Evolutionary conservation across 192 early-diverging fungal genomes (phyloP).

Genomic region (Gonapodya prolifera): DNA sequence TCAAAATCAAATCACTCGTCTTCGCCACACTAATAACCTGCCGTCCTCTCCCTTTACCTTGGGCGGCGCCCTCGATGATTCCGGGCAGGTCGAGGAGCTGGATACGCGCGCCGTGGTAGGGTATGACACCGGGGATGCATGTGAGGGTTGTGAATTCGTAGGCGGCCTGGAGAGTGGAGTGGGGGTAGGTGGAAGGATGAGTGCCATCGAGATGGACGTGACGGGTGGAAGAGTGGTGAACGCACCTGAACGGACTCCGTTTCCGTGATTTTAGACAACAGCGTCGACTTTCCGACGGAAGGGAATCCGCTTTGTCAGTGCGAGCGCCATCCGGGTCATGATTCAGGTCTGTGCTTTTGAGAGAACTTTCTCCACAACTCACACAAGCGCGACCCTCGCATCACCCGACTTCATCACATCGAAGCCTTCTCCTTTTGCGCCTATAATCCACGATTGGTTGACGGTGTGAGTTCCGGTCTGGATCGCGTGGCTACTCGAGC

Average conservation of each 20-base stretch:
- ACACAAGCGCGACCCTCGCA: slow-evolving; percentile 86
- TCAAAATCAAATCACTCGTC: slow-evolving; percentile 90
- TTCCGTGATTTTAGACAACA: slow-evolving; percentile 81
- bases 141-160: slow-evolving; percentile 97
- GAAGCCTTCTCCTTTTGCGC: slow-evolving; percentile 64
- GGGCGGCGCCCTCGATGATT: slow-evolving; percentile 94
- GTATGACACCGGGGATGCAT: slow-evolving; percentile 88
- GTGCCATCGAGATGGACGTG: background rate
- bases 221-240: background rate
- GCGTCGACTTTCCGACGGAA: slow-evolving; percentile 98
- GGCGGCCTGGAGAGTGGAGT: slow-evolving; percentile 12
- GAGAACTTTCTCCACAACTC: slow-evolving; percentile 15
- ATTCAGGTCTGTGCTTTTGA: background rate
- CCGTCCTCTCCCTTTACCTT: slow-evolving; percentile 94
- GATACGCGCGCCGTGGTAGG: slow-evolving; percentile 90
- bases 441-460: background rate
- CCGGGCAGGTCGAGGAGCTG: slow-evolving; percentile 97
- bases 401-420: slow-evolving; percentile 97
- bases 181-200: background rate
- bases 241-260: slow-evolving; percentile 79
- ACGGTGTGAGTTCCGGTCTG: slow-evolving; percentile 24
- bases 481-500: slow-evolving; percentile 17
- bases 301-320: slow-evolving; percentile 40
- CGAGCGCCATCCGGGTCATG: background rate
- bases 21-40: slow-evolving; percentile 97